Evolutionary conservation across 1,139 yeast species (phyloP).

Genomic region (Taphrina wiesneri): DNA sequence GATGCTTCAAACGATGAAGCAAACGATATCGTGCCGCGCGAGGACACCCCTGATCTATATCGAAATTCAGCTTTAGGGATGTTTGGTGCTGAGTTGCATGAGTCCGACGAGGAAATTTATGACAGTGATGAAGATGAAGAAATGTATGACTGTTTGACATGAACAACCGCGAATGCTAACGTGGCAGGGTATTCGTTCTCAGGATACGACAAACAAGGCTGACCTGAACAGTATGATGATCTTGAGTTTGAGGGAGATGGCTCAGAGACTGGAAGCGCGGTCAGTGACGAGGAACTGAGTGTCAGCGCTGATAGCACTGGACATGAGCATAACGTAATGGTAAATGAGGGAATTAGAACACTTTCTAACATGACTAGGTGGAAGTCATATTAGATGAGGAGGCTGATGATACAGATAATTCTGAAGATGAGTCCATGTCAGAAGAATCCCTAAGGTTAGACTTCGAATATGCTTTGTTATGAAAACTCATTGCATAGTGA

Average conservation of each 20-base stretch:
- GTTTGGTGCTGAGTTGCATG: constrained; percentile 68
- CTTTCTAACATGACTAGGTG: constrained; percentile 36
- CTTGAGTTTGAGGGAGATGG: constrained; percentile 41
- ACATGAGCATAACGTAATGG: constrained; percentile 5
- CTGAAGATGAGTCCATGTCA: constrained; percentile 37
- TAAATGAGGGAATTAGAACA: background rate
- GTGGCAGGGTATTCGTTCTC: constrained; percentile 34
- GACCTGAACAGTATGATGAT: constrained; percentile 36
- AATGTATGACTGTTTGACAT: constrained; percentile 23
- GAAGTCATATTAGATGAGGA: constrained; percentile 44
- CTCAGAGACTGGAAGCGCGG: constrained; percentile 38
- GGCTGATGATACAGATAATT: constrained; percentile 41
- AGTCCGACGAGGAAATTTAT: constrained; percentile 43
- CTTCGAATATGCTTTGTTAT: background rate
- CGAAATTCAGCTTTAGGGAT: constrained; percentile 87
- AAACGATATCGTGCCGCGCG: constrained; percentile 57
- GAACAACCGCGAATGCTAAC: constrained; percentile 33
- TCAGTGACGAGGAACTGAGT: constrained; percentile 44
- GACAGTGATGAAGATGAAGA: constrained; percentile 42
- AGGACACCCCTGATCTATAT: constrained; percentile 80
- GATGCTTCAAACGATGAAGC: constrained; percentile 49
- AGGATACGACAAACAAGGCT: too few relatives aligned
- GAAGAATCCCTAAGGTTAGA: constrained; percentile 6
- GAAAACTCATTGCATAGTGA: background rate
- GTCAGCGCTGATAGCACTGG: constrained; percentile 45